Evolutionary conservation across 2,329 filamentous ascomycete genomes (phyloP).

Genomic region (Trichophyton benhamiae): DNA sequence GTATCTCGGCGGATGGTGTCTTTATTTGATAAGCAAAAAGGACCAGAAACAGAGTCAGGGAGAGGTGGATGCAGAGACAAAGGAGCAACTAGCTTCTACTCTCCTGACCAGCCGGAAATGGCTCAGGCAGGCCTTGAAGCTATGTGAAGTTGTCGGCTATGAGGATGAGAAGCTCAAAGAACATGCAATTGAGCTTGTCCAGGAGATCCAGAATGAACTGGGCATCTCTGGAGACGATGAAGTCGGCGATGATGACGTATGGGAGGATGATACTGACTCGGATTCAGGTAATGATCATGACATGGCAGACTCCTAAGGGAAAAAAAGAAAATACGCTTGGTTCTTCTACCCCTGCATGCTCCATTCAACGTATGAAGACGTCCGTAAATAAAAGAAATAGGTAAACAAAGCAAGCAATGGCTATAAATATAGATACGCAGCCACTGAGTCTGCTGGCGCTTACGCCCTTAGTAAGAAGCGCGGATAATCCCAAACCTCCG

Average conservation of each 20-base stretch:
- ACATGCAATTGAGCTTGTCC: constrained; percentile 33
- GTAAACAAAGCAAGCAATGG: no score
- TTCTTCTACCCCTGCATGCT: not conserved
- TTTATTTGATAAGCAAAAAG: constrained; percentile 53
- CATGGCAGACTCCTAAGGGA: constrained; percentile 41
- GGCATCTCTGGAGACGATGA: constrained; percentile 45
- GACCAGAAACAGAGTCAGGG: constrained; percentile 15
- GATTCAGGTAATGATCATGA: constrained; percentile 34
- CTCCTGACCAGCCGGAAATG: constrained; percentile 69
- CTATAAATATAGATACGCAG: not conserved
- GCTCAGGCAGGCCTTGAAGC: constrained; percentile 65
- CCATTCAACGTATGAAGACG: not conserved
- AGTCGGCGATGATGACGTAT: constrained; percentile 31
- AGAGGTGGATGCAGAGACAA: constrained; percentile 26
- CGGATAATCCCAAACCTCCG: not conserved
- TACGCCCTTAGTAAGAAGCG: not conserved
- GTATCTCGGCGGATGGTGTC: constrained; percentile 93
- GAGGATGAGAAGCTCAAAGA: constrained; percentile 40
- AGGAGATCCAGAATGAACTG: constrained; percentile 50
- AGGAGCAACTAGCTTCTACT: constrained; percentile 46
- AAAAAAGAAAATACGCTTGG: not conserved
- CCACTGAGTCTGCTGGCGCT: not conserved
- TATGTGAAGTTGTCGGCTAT: constrained; percentile 71
- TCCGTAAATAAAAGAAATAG: not conserved
- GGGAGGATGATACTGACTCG: constrained; percentile 43